These are phyloP conservation scores for Nadsonia starkeyi-henricii DNA, from an alignment of 1,139 yeast species.

Conservation along the genomic window DNA sequence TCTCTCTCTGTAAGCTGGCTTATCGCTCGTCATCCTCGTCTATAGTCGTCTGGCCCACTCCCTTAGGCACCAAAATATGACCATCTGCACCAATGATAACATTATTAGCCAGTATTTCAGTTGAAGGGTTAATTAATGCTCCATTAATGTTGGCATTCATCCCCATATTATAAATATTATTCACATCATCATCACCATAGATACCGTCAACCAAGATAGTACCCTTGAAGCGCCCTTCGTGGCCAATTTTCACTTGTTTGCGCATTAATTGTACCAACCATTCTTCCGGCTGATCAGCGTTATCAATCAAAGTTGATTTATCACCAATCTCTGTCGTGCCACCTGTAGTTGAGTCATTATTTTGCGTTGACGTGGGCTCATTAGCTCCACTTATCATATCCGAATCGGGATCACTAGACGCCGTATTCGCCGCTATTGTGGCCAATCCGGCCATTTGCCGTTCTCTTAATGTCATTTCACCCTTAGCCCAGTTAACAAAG, in stretches of 20 bases:
- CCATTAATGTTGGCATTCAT: not conserved
- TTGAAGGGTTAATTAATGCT: not conserved
- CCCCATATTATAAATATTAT: conserved; percentile 11
- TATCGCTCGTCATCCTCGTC: not conserved
- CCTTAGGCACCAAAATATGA: not conserved
- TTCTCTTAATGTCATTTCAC: conserved; percentile 29
- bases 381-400: conserved; percentile 2
- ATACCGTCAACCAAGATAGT: conserved; percentile 21
- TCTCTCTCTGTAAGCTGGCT: no score
- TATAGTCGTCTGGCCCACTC: not conserved
- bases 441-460: conserved; percentile 14
- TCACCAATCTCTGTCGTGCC: conserved; percentile 3
- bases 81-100: not conserved
- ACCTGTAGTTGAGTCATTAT: conserved; percentile 2
- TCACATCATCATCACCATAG: conserved; percentile 13
- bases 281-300: conserved; percentile 10
- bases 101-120: not conserved
- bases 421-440: not conserved
- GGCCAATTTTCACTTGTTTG: conserved; percentile 22
- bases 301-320: not conserved
- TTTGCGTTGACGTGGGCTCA: conserved; percentile 1
- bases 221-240: conserved; percentile 22
- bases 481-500: conserved; percentile 37
- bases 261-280: conserved; percentile 25
- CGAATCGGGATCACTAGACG: not conserved